Evolutionary conservation across 2,329 filamentous ascomycete genomes (phyloP), one percentile per base, ranked within the genome.

Genomic region (Fusarium albidum): DNA sequence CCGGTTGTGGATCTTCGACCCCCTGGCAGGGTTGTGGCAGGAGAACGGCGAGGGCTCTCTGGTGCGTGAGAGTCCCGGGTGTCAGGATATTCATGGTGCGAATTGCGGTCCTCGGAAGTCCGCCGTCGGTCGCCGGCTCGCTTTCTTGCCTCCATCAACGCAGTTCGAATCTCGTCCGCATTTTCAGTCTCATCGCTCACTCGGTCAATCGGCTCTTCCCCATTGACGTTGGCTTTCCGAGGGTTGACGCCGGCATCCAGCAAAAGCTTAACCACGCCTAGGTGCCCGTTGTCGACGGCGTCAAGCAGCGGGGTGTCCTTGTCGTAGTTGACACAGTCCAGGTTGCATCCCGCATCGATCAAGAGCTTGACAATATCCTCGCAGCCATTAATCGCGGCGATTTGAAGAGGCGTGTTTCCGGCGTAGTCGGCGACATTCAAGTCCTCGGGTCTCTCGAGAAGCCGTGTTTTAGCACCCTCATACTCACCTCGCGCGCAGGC

Each of bases 251-350:
- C 94, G 50, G 93, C 89, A 49, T 89, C 85, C 3, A 99, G 79
- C 28, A 99, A 78, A 9, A 96, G 79, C 67, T 87, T 91, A 34
- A 99, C 90, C 5, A 98, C 94, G 14, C 90, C 90, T 8, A 96
- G 72, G 69, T 99, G 93, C 1, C 91, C 91, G 67, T 99, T 99
- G 65, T 98, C 95, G 25, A 98, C 92, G 6, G 95, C 95, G 77
- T 99, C 95, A 47, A 99, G 88, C 29, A 99, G 82, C 25, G 95
- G 95, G 0, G 95, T 98, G 67, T 99, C 95, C 67, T 91, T 92
- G 65, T 92, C 89, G 66, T 91, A 87, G 66, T 89, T 87, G 52
- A 87, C 78, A 66, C 83, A 94, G 67, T 97, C 90, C 38, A 95
- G 82, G 49, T 91, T 89, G 73, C 93, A 96, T 28, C 91, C 91